These are phyloP conservation scores for Hansenula anomala DNA, from an alignment of 1,139 yeast species.

Conservation along the genomic window DNA sequence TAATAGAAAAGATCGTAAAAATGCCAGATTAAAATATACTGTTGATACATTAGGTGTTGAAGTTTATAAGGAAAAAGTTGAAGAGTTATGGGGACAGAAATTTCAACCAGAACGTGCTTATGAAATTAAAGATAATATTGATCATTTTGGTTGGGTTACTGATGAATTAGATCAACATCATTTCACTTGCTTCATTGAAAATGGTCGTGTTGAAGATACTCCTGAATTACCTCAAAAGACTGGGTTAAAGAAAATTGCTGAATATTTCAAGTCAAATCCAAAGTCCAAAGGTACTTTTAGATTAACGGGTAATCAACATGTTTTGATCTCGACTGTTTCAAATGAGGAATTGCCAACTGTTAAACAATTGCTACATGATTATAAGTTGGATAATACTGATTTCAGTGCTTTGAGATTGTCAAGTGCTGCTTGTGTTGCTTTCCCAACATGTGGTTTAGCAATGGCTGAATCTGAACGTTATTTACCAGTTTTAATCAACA, in stretches of 20 bases:
- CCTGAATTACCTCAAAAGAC: conserved; percentile 86
- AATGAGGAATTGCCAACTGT: conserved; percentile 63
- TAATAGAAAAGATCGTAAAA: conserved; percentile 94
- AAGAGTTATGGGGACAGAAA: conserved; percentile 73
- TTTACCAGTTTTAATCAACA: conserved; percentile 75
- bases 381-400: conserved; percentile 79
- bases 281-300: conserved; percentile 76
- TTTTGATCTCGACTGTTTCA: conserved; percentile 66
- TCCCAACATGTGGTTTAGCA: conserved; percentile 98
- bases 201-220: conserved; percentile 95
- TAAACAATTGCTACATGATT: conserved; percentile 61
- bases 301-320: conserved; percentile 94
- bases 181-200: conserved; percentile 91
- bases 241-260: conserved; percentile 78
- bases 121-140: conserved; percentile 82
- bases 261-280: conserved; percentile 39
- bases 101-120: conserved; percentile 69
- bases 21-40: conserved; percentile 96
- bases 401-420: conserved; percentile 84
- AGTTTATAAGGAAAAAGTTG: conserved; percentile 73
- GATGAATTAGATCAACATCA: conserved; percentile 87
- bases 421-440: conserved; percentile 96
- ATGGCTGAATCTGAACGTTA: conserved; percentile 99
- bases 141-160: conserved; percentile 90
- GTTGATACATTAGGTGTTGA: conserved; percentile 89